Base-by-base conservation (phyloP, 257 asterid genomes). In the Parsonsia alboflavescens region DNA sequence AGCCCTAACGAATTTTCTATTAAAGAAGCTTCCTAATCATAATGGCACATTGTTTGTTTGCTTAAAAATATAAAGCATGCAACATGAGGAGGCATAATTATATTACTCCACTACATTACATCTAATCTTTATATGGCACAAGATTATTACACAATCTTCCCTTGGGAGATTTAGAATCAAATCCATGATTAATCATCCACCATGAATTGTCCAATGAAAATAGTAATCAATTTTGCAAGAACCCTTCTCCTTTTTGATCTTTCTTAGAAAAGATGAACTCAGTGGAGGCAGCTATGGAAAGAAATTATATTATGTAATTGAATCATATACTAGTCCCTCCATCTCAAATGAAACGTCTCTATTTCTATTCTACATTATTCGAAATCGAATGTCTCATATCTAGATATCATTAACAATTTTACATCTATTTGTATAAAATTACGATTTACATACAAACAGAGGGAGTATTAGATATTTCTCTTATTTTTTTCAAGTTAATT, bases 121-220 rank as follows among this genome's bases (percentile, higher is more conserved):
- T 53, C 21, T 13, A 52, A 72, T 72, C 77, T 71, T 77, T 52
- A 48, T 9, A 54, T 76, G 63, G 61, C 22, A 68, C 49, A 56
- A 26, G 42, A 68, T 74, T 8, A 74, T 68, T 41, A 26, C 61
- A 62, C 13, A 9, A 67, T 57, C 82, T 57, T 74, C 46, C 21
- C 19, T 4, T 4, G 12, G 56, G 59, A 74, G 71, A 64, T 39
- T 69, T 26, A 66, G 62, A 50, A 75, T 80, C 62, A 54, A 42
- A n/a, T 58, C n/a, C 73, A 82, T 78, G 53, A 78, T 78, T 66
- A 62, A 30, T 58, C 74, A 4, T 44, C 83, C 81, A 83, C 82
- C 68, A 73, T 74, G 75, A 75, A 26, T 66, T 58, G 75, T 66
- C 78, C 62, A 75, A 78, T 74, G 10, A 24, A n/a, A 64, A 54